phyloP scores from a whole-genome alignment of 352 stramenopile species.

The Globisporangium sylvaticum region DNA sequence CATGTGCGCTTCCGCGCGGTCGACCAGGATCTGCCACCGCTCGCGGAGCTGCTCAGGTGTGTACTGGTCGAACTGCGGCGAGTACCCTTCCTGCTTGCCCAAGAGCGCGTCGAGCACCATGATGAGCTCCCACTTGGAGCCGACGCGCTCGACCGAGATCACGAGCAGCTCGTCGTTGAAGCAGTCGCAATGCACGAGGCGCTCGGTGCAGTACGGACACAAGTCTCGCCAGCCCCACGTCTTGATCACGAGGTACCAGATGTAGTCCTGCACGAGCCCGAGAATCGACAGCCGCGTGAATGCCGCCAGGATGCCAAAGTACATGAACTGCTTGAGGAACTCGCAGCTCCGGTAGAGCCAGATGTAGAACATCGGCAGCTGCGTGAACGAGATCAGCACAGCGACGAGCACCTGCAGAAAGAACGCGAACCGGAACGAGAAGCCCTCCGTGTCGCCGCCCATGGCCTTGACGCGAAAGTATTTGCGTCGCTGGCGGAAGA shows the following conservation, averaged over 20 bases:
- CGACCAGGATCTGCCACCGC: slow-evolving; percentile 53
- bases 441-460: slow-evolving; percentile 36
- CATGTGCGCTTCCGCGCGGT: slow-evolving; percentile 46
- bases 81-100: slow-evolving; percentile 35
- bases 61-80: slow-evolving; percentile 54
- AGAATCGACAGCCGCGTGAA: slow-evolving; percentile 56
- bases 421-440: slow-evolving; percentile 62
- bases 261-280: slow-evolving; percentile 41
- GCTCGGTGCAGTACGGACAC: slow-evolving; percentile 65
- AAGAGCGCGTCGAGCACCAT: slow-evolving; percentile 48
- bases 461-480: slow-evolving; percentile 50
- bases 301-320: slow-evolving; percentile 52
- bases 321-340: slow-evolving; percentile 69
- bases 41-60: slow-evolving; percentile 48
- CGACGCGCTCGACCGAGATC: slow-evolving; percentile 49
- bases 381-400: slow-evolving; percentile 42
- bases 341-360: slow-evolving; percentile 54
- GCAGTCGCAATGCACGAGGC: slow-evolving; percentile 57
- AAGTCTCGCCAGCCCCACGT: slow-evolving; percentile 56
- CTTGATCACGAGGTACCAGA: slow-evolving; percentile 54
- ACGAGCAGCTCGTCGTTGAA: slow-evolving; percentile 69
- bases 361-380: slow-evolving; percentile 63
- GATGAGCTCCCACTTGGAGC: slow-evolving; percentile 66
- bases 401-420: slow-evolving; percentile 49
- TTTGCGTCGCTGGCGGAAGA: slow-evolving; percentile 65